Evolutionary conservation across 352 stramenopile genomes (phyloP), one percentile per base, ranked within the genome.

Genomic region (Globisporangium megalacanthum): DNA sequence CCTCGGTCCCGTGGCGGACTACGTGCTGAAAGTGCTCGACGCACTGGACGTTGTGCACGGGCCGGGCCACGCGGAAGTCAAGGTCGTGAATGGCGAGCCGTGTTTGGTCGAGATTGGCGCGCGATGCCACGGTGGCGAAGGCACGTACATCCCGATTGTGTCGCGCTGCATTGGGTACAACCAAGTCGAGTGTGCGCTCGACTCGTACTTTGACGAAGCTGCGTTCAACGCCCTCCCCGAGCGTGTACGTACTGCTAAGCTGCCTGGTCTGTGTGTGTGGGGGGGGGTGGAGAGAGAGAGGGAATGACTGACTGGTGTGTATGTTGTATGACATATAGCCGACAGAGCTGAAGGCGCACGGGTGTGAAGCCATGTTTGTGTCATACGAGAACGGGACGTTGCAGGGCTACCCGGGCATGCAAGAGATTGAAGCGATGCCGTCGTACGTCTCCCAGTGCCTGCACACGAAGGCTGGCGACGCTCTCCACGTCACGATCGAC

Each of bases 71-170:
- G 88, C 88, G 31, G 88, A 97, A 65, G 79, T 97, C 54, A 97
- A 92, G 67, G 79, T 89, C n/a, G 75, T 87, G 19, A 64, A 77
- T 42, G 69, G 69, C 13, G 77, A 90, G 45, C 92, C 92, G 10
- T 98, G 93, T 69, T 76, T 98, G 9, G 90, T 98, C 7, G 94
- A 98, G 77, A 96, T 98, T 61, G 96, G 96, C 39, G 83, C 92
- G 52, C 87, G 96, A 48, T 97, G 91, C 61, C 96, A 98, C 69
- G 96, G 96, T 42, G 96, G 91, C 46, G 93, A 97, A 69, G 96
- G 92, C 52, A 96, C 85, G 47, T 98, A 96, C 73, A 52, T 93
- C 36, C 85, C 90, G 0, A 91, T 98, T 49, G 88, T 92, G 9
- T 78, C 75, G 50, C 83, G 76, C 36, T 97, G 77, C 79, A 90